Base-by-base conservation (phyloP, 2,329 filamentous ascomycete species). In the Cordyceps cateniannulata region DNA sequence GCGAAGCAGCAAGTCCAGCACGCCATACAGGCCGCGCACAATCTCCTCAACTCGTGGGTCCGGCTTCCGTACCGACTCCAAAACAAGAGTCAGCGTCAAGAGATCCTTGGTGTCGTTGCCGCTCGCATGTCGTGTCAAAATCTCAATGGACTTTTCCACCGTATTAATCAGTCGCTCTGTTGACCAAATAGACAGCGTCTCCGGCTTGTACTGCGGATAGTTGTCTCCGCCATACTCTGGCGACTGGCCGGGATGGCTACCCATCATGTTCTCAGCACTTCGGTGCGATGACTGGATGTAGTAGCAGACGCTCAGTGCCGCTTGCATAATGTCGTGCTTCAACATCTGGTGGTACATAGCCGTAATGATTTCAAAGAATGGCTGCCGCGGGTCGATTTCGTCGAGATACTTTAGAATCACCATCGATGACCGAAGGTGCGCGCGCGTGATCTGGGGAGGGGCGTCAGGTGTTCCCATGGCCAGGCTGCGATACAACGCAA, bases 391-490 rank as follows among this genome's bases (percentile, higher is more conserved):
- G 62, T 84, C 80, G 6, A 84, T 69, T 63, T 84, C 81, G 63
- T 84, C 81, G 49, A 83, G 71, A 61, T 82, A 83, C 16, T 77
- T 79, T 52, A 84, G 71, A n/a, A 84, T 76, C 18, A 80, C 75
- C 75, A 83, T 82, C 3, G 79, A 83, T 0, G 81, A 83, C 54
- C 79, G 75, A 40, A 85, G 69, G 63, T 84, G 84, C 5, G 77
- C 74, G 27, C 79, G 76, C 52, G 79, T 75, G 38, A 84, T 82
- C 61, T 82, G 79, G 6, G 75, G 71, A 12, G 81, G 81, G 2
- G 77, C 78, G 58, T 81, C 79, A 6, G 75, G 68, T 3, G 77
- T 74, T n/a, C 80, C 79, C 63, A 84, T 71, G 5, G 80, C 81
- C 65, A 84, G 80, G 2, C 81, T 81, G 1, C 81, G 76, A 68